These are phyloP conservation scores for Macroventuria anomochaeta DNA, from an alignment of 2,329 filamentous ascomycete species.

Conservation along the genomic window DNA sequence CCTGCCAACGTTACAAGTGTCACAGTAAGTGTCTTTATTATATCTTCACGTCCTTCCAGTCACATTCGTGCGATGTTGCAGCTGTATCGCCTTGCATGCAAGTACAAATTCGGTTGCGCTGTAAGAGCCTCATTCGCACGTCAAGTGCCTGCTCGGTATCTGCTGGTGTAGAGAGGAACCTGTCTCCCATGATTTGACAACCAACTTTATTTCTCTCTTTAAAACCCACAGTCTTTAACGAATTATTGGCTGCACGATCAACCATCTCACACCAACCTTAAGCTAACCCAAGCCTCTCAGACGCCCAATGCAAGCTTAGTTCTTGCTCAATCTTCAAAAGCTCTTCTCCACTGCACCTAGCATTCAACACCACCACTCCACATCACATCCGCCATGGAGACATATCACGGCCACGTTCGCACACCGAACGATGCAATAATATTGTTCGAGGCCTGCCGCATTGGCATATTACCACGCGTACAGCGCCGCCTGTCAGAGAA, in stretches of 20 bases:
- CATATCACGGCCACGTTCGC: slow-evolving; percentile 92
- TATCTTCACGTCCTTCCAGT: slow-evolving; percentile 2
- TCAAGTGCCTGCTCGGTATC: background rate
- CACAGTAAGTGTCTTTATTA: slow-evolving; percentile 21
- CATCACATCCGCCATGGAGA: slow-evolving; percentile 73
- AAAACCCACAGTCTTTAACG: too few relatives aligned
- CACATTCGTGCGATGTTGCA: slow-evolving; percentile 3
- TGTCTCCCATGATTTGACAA: background rate
- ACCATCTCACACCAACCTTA: background rate
- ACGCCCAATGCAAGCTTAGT: slow-evolving; percentile 9
- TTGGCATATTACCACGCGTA: slow-evolving; percentile 87
- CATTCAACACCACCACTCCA: background rate
- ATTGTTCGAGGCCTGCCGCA: slow-evolving; percentile 93
- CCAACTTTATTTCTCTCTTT: too few relatives aligned
- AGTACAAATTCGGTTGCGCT: background rate
- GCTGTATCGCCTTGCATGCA: background rate
- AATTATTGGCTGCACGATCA: too few relatives aligned
- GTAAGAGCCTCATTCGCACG: slow-evolving; percentile 4
- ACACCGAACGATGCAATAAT: slow-evolving; percentile 97
- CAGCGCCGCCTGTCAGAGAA: slow-evolving; percentile 95
- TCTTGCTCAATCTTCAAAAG: background rate
- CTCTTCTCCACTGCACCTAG: background rate
- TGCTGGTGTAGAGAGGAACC: background rate
- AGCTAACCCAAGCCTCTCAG: slow-evolving; percentile 23
- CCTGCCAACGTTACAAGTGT: slow-evolving; percentile 20